Evolutionary conservation across 257 asterid species (phyloP), one percentile per base, ranked within the genome.

Genomic region (Nicotiana otophora): DNA sequence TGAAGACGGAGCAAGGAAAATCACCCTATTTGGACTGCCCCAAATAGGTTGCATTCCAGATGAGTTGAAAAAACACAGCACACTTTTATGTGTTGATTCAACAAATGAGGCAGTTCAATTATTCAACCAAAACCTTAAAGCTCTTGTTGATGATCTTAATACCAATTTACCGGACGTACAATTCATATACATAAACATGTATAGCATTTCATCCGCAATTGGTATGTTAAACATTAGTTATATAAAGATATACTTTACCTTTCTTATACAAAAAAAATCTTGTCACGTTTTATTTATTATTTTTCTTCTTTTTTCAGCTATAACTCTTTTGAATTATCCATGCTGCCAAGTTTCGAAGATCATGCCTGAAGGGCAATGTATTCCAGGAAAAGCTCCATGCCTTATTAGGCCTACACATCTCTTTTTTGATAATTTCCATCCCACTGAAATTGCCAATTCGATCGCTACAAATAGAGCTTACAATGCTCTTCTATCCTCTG

Each of bases 1-100:
- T 76, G 6, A 34, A 2, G 3, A 10, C 1, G 96, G 94, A 61
- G 90, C 96, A 62, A 86, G 96, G 64, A 93, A 89, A 79, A 42
- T 90, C 3, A 92, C 92, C 1, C 77, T 92, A 0, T 87, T 83
- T 69, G 96, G 95, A 20, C 2, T 89, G 1, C 89, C 91, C 2
- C 31, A 67, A 19, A 10, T 92, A 34, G 97, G 97, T 5, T 91
- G 93, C 60, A 3, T 75, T 53, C 94, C 92, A 20, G 86, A 83
- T 33, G 83, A 33, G 28, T 2, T 87, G 46, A 19, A 58, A 5
- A 36, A 4, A 1, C 81, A 33, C 78, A 84, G 89, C 5, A 81
- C 86, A 70, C 17, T 89, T 4, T 51, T 70, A 11, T 93, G 96
- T 33, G 93, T 88, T 1, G 89, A 83, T 42, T 62, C 55, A 46